These are phyloP conservation scores for Boletus rex-veris DNA, from an alignment of 768 basidiomycete genomes.

Conservation along the genomic window DNA sequence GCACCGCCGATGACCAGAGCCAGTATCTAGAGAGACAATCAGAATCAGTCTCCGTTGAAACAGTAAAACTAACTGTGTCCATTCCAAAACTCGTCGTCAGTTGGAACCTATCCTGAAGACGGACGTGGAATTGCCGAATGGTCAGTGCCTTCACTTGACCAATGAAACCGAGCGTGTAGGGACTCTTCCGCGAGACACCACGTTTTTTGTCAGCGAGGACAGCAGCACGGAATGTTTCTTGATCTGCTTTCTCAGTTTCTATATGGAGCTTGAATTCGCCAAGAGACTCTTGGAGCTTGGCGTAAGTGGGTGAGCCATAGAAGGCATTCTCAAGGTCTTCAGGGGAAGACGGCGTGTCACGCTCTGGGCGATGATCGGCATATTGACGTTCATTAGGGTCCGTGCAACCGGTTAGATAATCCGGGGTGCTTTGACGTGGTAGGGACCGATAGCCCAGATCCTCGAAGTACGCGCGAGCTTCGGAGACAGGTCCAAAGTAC, in stretches of 20 bases:
- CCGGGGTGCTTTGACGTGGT: conserved; percentile 81
- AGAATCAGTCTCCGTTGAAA: background rate
- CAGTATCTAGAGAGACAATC: conserved; percentile 5
- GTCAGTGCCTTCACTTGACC: conserved; percentile 72
- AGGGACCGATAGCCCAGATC: conserved; percentile 67
- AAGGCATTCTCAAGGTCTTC: conserved; percentile 65
- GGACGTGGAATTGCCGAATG: conserved; percentile 68
- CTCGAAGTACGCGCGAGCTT: conserved; percentile 79
- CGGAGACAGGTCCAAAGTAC: conserved; percentile 70
- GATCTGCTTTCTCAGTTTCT: conserved; percentile 62
- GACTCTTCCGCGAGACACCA: conserved; percentile 72
- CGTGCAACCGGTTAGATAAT: conserved; percentile 82
- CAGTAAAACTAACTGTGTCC: conserved; percentile 46
- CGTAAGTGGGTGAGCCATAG: conserved; percentile 44
- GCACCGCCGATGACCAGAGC: conserved; percentile 69
- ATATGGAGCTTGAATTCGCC: conserved; percentile 52
- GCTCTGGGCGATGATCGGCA: conserved; percentile 53
- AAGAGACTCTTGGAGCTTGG: conserved; percentile 44
- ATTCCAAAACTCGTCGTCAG: conserved; percentile 67
- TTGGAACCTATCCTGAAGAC: conserved; percentile 75
- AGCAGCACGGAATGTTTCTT: conserved; percentile 73
- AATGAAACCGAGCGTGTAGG: conserved; percentile 77
- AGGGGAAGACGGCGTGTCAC: conserved; percentile 61
- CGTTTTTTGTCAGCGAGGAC: conserved; percentile 75
- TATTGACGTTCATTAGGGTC: conserved; percentile 85